Base-by-base conservation (phyloP, 345 rosid genomes). In the Combretum micranthum region DNA sequence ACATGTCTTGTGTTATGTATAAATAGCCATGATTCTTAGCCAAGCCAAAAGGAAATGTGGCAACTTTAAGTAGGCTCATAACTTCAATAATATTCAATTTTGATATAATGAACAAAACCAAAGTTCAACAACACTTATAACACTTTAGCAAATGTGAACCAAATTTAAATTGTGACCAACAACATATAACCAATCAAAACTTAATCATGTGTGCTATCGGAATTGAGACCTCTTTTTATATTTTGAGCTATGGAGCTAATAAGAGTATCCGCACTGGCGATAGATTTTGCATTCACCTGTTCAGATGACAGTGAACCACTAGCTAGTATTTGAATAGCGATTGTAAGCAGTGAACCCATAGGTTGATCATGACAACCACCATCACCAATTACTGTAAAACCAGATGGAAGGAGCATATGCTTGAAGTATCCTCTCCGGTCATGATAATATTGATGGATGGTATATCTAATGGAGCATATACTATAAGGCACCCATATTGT, bases 391-490 rank as follows among this genome's bases (percentile, higher is more conserved):
- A 87, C 79, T 5, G 77, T 65, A 67, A 87, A 79, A 26, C 97
- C 97, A 0, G 93, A 87, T 18, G 97, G 88, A 55, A 87, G 91
- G 37, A 90, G 50, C 14, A 81, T 19, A 85, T 64, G 0, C 12
- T 2, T 0, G 66, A 56, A 3, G 79, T 20, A 16, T 80, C 77
- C 8, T 64, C 61, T 0, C 85, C 88, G 4, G 54, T 56, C 32
- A 76, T 44, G 2, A 72, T 79, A 13, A 32, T 1, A 42, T 65
- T 56, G 65, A 85, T 52, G 43, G 73, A 49, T 44, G 65, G 15
- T 48, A 66, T 47, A 32, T 82, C 76, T 0, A 85, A 47, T 1
- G 94, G 91, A 52, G 90, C 84, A 59, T 81, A 84, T 13, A 83
- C 83, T 4, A 85, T 19, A 64, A 80, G 56, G 78, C 77, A 42